phyloP scores from a whole-genome alignment of 2,329 filamentous ascomycete genomes.

The Byssochlamys sp. region DNA sequence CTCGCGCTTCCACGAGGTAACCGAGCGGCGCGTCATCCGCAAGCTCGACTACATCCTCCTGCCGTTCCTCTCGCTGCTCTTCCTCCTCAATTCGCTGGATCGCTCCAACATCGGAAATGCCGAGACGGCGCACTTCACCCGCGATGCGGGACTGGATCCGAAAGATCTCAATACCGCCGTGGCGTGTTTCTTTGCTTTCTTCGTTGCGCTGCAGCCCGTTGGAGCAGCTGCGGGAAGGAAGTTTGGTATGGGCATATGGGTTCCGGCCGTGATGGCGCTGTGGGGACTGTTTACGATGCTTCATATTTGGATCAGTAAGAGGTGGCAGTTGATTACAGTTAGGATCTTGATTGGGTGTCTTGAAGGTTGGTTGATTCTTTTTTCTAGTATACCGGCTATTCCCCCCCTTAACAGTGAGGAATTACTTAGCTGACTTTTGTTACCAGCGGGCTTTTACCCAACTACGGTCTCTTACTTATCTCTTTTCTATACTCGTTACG shows the following conservation, averaged over 20 bases:
- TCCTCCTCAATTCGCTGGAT: slow-evolving; percentile 45
- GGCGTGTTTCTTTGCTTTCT: slow-evolving; percentile 50
- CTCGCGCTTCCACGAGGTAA: neutral
- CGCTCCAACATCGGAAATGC: slow-evolving; percentile 48
- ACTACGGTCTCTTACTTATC: slow-evolving; percentile 51
- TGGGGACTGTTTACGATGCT: slow-evolving; percentile 43
- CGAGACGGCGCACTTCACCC: slow-evolving; percentile 49
- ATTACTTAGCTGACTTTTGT: slow-evolving; percentile 8
- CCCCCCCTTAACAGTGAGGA: neutral
- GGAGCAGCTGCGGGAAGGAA: slow-evolving; percentile 38
- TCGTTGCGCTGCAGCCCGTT: slow-evolving; percentile 49
- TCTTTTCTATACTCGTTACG: slow-evolving; percentile 49
- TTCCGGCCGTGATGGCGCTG: slow-evolving; percentile 48
- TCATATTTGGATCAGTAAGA: slow-evolving; percentile 37
- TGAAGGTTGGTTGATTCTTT: slow-evolving; percentile 1
- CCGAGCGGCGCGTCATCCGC: slow-evolving; percentile 13
- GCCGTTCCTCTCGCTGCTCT: slow-evolving; percentile 44
- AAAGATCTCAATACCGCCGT: slow-evolving; percentile 48
- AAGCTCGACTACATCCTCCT: slow-evolving; percentile 44
- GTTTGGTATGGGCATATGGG: slow-evolving; percentile 43
- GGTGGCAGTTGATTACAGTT: slow-evolving; percentile 40
- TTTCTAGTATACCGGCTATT: neutral
- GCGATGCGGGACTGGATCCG: slow-evolving; percentile 44
- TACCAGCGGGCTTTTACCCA: slow-evolving; percentile 47
- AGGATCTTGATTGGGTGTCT: slow-evolving; percentile 35